phyloP scores from a whole-genome alignment of 2,329 filamentous ascomycete species.

The Penicillium thymicola region DNA sequence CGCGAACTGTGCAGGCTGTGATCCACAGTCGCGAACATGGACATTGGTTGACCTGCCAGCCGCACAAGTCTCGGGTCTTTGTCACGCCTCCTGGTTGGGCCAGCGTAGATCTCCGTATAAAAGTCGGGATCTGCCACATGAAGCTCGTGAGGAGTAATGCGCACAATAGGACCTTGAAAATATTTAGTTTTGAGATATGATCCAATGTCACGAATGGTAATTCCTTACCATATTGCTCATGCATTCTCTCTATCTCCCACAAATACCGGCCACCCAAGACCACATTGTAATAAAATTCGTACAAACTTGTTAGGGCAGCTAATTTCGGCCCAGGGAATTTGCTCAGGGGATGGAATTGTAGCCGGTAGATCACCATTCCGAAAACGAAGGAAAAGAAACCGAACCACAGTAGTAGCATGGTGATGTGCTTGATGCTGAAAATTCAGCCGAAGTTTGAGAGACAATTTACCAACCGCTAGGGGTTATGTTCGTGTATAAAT shows the following conservation, averaged over 20 bases:
- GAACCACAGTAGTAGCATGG: background rate
- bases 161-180: background rate
- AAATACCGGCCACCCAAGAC: background rate
- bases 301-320: background rate
- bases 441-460: background rate
- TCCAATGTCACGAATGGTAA: background rate
- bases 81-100: background rate
- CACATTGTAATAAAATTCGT: background rate
- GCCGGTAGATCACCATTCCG: background rate
- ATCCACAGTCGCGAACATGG: background rate
- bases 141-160: background rate
- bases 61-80: background rate
- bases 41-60: background rate
- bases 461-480: background rate
- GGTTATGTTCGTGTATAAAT: background rate
- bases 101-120: background rate
- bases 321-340: background rate
- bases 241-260: background rate
- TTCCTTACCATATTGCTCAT: background rate
- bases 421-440: background rate
- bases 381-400: background rate
- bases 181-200: background rate
- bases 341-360: background rate
- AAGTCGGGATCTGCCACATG: background rate
- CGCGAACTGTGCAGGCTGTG: background rate